Percentiles rank a stretch among this genome's conserved stretches.
phyloP scores from a whole-genome alignment of 2,329 filamentous ascomycete species.

The Colletotrichum eleusines region DNA sequence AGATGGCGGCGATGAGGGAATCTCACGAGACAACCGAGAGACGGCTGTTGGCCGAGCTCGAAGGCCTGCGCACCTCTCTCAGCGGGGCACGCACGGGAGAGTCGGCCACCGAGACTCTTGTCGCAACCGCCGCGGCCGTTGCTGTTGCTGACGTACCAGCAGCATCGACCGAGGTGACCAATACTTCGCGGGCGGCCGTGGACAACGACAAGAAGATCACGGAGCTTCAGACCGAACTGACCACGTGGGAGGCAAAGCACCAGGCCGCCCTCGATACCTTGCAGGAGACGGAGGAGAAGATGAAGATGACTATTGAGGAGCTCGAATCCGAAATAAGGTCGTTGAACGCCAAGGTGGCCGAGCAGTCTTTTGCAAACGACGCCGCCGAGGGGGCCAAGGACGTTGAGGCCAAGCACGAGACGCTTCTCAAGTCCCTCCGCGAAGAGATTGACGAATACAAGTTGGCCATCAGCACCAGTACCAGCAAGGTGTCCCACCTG shows the following conservation, averaged over 20 bases:
- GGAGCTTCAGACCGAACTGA: slow-evolving; percentile 78
- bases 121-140: slow-evolving; percentile 31
- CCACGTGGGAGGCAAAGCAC: slow-evolving; percentile 82
- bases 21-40: slow-evolving; percentile 79
- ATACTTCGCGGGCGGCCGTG: slow-evolving; percentile 50
- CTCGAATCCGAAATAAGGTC: slow-evolving; percentile 72
- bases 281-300: slow-evolving; percentile 77
- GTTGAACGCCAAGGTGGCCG: slow-evolving; percentile 64
- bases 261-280: slow-evolving; percentile 76
- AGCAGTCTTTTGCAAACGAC: slow-evolving; percentile 55
- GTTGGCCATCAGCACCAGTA: slow-evolving; percentile 75
- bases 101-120: slow-evolving; percentile 23
- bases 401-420: slow-evolving; percentile 66
- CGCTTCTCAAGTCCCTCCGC: slow-evolving; percentile 72
- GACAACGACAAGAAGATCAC: slow-evolving; percentile 70
- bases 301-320: slow-evolving; percentile 78
- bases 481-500: slow-evolving; percentile 77
- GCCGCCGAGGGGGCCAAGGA: slow-evolving; percentile 61
- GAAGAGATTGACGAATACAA: slow-evolving; percentile 86
- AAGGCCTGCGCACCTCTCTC: slow-evolving; percentile 71
- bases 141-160: slow-evolving; percentile 36
- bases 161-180: slow-evolving; percentile 43
- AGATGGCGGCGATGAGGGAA: slow-evolving; percentile 80
- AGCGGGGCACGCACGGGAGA: slow-evolving; percentile 9
- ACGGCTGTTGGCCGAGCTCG: slow-evolving; percentile 79